A percentile compares a stretch with the other conserved stretches of the same genome.
Evolutionary conservation across 257 asterid species (phyloP).

Genomic region (Ligustrum vulgare): DNA sequence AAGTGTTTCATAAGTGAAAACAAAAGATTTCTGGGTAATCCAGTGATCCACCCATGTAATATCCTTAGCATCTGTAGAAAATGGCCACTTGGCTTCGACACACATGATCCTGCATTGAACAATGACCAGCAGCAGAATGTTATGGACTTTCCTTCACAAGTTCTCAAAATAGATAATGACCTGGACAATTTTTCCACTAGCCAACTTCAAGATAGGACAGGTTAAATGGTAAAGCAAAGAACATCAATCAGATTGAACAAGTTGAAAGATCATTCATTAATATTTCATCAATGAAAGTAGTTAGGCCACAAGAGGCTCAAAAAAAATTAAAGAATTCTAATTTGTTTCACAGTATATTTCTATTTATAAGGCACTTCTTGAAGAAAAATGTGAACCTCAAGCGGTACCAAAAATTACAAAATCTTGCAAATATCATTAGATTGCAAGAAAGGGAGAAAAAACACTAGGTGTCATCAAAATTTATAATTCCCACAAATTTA

Average conservation of each 20-base stretch:
- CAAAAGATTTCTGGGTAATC: slow-evolving; percentile 38
- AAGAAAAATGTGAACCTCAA: slow-evolving; percentile 24
- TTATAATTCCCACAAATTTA: slow-evolving; percentile 37
- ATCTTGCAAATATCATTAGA: slow-evolving; percentile 20
- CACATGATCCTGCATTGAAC: too few relatives aligned
- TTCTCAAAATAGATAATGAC: too few relatives aligned
- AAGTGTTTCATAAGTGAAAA: slow-evolving; percentile 51
- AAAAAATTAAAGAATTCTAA: background rate
- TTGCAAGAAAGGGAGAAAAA: slow-evolving; percentile 17
- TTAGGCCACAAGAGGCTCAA: background rate
- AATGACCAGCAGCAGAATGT: too few relatives aligned
- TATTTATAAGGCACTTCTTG: slow-evolving; percentile 18
- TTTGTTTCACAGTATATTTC: background rate
- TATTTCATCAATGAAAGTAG: background rate
- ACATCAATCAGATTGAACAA: background rate
- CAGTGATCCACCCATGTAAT: too few relatives aligned
- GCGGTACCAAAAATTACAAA: slow-evolving; percentile 26
- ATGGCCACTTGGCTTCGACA: too few relatives aligned
- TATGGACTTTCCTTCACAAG: too few relatives aligned
- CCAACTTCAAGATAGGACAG: too few relatives aligned
- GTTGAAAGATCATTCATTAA: too few relatives aligned
- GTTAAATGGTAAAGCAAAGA: background rate
- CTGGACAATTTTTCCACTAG: too few relatives aligned
- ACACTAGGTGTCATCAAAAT: slow-evolving; percentile 31
- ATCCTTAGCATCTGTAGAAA: slow-evolving; percentile 14